Percentiles rank a stretch among this genome's conserved stretches.
These are phyloP conservation scores for Ophiostoma populinum DNA, from an alignment of 2,329 filamentous ascomycete species.

Conservation along the genomic window DNA sequence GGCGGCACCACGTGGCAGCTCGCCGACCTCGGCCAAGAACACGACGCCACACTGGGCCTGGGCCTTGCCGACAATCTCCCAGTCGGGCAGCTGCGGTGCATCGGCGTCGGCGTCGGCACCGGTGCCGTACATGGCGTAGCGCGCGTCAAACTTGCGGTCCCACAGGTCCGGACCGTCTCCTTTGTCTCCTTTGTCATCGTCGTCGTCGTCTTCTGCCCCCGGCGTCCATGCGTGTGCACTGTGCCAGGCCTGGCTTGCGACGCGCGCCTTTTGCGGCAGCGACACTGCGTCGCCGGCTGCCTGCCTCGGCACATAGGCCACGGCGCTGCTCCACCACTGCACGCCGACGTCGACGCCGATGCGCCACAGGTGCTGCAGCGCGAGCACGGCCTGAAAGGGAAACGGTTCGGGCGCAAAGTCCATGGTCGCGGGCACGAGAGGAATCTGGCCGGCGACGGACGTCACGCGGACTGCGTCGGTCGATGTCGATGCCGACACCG, in stretches of 20 bases:
- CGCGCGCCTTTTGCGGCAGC: conserved; percentile 18
- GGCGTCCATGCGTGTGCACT: conserved; percentile 21
- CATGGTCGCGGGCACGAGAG: conserved; percentile 71
- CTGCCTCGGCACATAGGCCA: conserved; percentile 50
- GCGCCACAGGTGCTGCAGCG: conserved; percentile 79
- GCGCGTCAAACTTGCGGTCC: conserved; percentile 43
- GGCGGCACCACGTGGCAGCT: conserved; percentile 53
- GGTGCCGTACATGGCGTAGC: conserved; percentile 24
- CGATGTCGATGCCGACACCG: conserved; percentile 8
- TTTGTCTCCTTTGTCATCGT: conserved; percentile 31
- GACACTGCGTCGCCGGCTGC: conserved; percentile 13
- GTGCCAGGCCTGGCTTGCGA: conserved; percentile 32
- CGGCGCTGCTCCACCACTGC: conserved; percentile 54
- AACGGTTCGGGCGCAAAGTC: conserved; percentile 26
- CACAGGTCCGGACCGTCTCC: conserved; percentile 45
- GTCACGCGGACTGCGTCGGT: conserved; percentile 14
- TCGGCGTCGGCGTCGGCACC: neutral
- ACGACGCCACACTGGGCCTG: conserved; percentile 27
- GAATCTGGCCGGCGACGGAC: conserved; percentile 80
- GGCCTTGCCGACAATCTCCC: conserved; percentile 22
- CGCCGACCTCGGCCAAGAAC: conserved; percentile 58
- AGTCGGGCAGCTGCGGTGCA: conserved; percentile 32
- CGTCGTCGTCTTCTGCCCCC: conserved; percentile 16
- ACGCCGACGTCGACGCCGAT: conserved; percentile 58
- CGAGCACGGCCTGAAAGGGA: conserved; percentile 45